These are phyloP conservation scores for Citrus maxima DNA, from an alignment of 345 rosid genomes.

Conservation along the genomic window DNA sequence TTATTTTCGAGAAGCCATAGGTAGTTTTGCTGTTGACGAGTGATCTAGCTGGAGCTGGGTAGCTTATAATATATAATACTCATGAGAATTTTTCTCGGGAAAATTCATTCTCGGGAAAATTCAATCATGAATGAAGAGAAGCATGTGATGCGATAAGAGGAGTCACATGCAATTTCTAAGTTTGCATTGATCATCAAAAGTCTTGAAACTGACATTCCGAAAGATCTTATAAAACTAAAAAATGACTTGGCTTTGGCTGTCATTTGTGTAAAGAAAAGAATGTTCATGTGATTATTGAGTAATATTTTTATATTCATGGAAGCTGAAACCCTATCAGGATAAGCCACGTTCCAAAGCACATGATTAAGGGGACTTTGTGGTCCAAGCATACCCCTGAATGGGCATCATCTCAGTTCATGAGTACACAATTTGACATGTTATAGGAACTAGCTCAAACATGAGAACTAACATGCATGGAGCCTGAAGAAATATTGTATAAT, in stretches of 20 bases:
- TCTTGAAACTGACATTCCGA: not conserved
- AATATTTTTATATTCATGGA: not conserved
- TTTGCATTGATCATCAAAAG: not conserved
- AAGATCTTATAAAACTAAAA: slow-evolving; percentile 3
- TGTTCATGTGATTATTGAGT: not conserved
- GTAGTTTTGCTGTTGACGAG: slow-evolving; percentile 16
- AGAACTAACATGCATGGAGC: not conserved
- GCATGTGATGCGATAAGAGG: slow-evolving; percentile 19
- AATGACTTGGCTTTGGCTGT: not conserved
- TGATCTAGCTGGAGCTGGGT: no score
- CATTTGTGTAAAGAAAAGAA: not conserved
- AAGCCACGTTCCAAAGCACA: not conserved
- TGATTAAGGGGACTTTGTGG: not conserved
- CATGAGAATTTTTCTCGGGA: not conserved
- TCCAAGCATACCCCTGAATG: not conserved
- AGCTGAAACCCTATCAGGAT: not conserved
- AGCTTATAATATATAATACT: not conserved
- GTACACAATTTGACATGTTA: not conserved
- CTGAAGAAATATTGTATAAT: not conserved
- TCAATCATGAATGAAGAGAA: not conserved
- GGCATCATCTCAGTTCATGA: not conserved
- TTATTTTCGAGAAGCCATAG: slow-evolving; percentile 11
- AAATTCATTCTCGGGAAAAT: slow-evolving; percentile 3
- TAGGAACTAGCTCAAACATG: not conserved
- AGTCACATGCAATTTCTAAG: not conserved